These are phyloP conservation scores for Candida mattraensis DNA, from an alignment of 805 yeast genomes.

Conservation along the genomic window DNA sequence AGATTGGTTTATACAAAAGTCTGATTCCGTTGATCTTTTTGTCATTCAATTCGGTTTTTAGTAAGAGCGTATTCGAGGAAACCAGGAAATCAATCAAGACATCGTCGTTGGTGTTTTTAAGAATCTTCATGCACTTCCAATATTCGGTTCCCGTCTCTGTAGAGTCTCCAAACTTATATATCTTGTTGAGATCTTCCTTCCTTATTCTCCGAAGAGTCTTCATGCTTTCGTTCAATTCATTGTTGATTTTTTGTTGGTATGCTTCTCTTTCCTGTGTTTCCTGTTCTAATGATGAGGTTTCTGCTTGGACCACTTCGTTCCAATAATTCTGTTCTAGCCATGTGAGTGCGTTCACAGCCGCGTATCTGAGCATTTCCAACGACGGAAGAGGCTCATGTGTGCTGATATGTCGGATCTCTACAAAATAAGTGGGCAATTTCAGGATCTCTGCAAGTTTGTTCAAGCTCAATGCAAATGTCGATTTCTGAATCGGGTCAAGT, in stretches of 20 bases:
- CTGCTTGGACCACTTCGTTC: conserved; percentile 39
- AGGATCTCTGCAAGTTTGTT: conserved; percentile 68
- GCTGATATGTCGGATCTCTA: conserved; percentile 85
- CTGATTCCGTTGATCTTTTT: conserved; percentile 29
- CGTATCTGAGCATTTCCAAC: conserved; percentile 61
- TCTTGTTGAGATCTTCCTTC: conserved; percentile 40
- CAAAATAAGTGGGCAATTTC: conserved; percentile 76
- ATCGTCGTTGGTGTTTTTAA: conserved; percentile 18
- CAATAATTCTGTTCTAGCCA: conserved; percentile 83
- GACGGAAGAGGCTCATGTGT: conserved; percentile 88
- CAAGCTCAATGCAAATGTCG: conserved; percentile 75
- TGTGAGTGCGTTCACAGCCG: conserved; percentile 56
- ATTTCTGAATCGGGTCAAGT: conserved; percentile 82
- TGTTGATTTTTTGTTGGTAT: conserved; percentile 1
- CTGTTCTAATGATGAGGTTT: conserved; percentile 24
- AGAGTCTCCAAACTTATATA: conserved; percentile 44
- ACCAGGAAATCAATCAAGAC: conserved; percentile 30
- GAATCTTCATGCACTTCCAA: conserved; percentile 38
- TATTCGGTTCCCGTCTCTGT: conserved; percentile 42
- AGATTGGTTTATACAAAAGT: conserved; percentile 31
- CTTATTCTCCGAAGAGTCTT: conserved; percentile 52
- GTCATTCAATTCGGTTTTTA: conserved; percentile 25
- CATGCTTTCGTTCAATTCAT: conserved; percentile 36
- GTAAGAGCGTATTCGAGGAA: conserved; percentile 34
- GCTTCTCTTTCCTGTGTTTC: conserved; percentile 11